Evolutionary conservation across 2,329 filamentous ascomycete genomes (phyloP), one percentile per base, ranked within the genome.

Genomic region (Sporothrix brunneoviolacea): DNA sequence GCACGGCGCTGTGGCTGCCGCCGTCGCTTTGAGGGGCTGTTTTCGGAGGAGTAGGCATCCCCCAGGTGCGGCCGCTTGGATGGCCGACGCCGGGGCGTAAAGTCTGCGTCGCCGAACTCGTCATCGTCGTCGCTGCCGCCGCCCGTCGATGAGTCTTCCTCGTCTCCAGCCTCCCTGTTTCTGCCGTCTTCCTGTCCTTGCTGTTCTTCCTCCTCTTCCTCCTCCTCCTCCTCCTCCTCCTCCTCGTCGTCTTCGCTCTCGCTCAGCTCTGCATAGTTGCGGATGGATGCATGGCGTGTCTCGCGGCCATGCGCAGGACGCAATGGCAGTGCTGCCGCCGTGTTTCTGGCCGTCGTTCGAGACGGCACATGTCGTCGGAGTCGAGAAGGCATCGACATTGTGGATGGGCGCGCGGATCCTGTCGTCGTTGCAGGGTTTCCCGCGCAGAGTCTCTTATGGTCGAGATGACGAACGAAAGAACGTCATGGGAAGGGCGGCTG

Each of bases 271-370:
- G 48, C 42, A 19, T 55, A 51, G 16, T 12, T 48, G 10, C 32
- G 42, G 7, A 50, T 43, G 0, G 48, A 42, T 6, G 55, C 45
- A 22, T 49, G 51, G 10, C 55, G 53, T 13, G 53, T 53, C 8
- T 22, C 45, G 9, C 54, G 54, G 24, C 40, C 33, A n/a, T 43
- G 38, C 15, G 46, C 30, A 15, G 43, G 21, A 12, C 50, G 50
- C 37, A 40, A 33, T 4, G 50, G 27, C n/a, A 48, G 15, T 8
- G 37, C 16, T 5, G 32, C n/a, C 7, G 8, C 19, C 12, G 33
- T 13, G 10, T 24, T 13, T 10, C 22, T 10, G 27, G 13, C 33
- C 7, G 22, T 22, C 10, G 46, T 36, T 19, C 33, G 45, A 24
- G 28, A 5, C 3, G 44, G 16, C 18, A 22, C 16, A 16, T 38